A percentile compares a stretch with the other conserved stretches of the same genome.
phyloP scores from a whole-genome alignment of 75 land plant genomes.

The Picea sitchensis region DNA sequence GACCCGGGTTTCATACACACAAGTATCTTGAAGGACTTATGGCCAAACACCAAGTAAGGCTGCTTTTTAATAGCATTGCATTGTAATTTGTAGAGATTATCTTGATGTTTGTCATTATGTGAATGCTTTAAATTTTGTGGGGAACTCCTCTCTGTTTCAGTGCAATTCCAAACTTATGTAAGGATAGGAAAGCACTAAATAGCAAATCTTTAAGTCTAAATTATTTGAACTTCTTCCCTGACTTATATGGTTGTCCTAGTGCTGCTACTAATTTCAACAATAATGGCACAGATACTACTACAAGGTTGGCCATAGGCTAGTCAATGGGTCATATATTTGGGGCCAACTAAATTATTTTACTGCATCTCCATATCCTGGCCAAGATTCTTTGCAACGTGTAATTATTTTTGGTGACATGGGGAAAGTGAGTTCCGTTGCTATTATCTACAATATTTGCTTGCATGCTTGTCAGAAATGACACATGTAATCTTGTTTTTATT shows the following conservation, averaged over 20 bases:
- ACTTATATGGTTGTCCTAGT: not conserved
- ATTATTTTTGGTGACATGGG: slow-evolving; percentile 98
- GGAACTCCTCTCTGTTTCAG: not conserved
- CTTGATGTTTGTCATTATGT: not conserved
- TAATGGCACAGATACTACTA: slow-evolving; percentile 67
- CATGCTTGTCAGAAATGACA: not conserved
- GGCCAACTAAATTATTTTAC: slow-evolving; percentile 50
- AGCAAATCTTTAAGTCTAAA: too few relatives aligned
- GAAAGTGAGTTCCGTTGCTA: slow-evolving; percentile 42
- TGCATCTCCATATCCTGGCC: slow-evolving; percentile 87
- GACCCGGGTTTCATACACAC: slow-evolving; percentile 98
- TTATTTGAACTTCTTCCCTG: too few relatives aligned
- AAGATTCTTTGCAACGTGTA: slow-evolving; percentile 83
- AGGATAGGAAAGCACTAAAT: too few relatives aligned
- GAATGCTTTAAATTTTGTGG: not conserved
- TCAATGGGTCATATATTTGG: slow-evolving; percentile 63
- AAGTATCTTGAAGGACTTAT: slow-evolving; percentile 67
- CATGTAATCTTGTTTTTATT: too few relatives aligned
- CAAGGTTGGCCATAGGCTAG: slow-evolving; percentile 70
- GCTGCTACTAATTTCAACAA: not conserved
- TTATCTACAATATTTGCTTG: too few relatives aligned
- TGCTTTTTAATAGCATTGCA: too few relatives aligned
- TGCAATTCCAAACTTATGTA: not conserved
- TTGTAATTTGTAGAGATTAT: not conserved
- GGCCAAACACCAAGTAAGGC: slow-evolving; percentile 73